Conservation (phyloP, 331 rosid species). For the Acacia pycnantha region DNA sequence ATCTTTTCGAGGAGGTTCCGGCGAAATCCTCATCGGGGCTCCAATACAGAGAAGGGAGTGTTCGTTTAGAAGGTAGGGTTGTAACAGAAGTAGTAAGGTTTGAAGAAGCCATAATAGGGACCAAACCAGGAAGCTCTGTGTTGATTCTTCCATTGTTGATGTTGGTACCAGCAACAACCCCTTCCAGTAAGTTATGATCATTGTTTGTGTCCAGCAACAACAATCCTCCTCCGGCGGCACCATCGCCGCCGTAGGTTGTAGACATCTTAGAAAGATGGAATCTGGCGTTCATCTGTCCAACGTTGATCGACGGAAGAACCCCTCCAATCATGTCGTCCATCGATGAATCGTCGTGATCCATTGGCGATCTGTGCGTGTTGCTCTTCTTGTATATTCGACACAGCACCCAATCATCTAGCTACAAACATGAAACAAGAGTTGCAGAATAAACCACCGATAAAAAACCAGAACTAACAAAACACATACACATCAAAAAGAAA, state of each 20-base stretch:
- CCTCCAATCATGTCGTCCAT: conserved; percentile 46
- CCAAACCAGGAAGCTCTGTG: neutral
- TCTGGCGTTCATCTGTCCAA: conserved; percentile 30
- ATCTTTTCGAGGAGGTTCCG: conserved; percentile 39
- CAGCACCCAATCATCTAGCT: conserved; percentile 83
- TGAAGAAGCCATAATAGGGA: neutral
- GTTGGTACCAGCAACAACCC: conserved; percentile 9
- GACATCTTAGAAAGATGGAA: conserved; percentile 37
- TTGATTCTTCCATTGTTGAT: conserved; percentile 10
- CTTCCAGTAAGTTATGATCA: conserved; percentile 39
- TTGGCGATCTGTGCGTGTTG: conserved; percentile 42
- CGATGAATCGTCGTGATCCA: conserved; percentile 47
- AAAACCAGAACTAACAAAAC: neutral
- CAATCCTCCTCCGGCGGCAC: neutral
- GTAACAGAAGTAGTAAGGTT: neutral
- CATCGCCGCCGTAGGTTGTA: conserved; percentile 23
- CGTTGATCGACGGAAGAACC: conserved; percentile 35
- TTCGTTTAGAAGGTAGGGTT: conserved; percentile 29
- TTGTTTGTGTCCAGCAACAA: neutral
- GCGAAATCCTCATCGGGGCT: conserved; percentile 22
- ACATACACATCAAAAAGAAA: neutral
- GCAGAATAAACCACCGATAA: neutral
- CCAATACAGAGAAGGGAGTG: conserved; percentile 50
- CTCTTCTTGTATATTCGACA: conserved; percentile 80
- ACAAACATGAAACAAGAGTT: neutral